Conservation (phyloP, 2,329 filamentous ascomycete genomes). For the Fusarium denticulatum region DNA sequence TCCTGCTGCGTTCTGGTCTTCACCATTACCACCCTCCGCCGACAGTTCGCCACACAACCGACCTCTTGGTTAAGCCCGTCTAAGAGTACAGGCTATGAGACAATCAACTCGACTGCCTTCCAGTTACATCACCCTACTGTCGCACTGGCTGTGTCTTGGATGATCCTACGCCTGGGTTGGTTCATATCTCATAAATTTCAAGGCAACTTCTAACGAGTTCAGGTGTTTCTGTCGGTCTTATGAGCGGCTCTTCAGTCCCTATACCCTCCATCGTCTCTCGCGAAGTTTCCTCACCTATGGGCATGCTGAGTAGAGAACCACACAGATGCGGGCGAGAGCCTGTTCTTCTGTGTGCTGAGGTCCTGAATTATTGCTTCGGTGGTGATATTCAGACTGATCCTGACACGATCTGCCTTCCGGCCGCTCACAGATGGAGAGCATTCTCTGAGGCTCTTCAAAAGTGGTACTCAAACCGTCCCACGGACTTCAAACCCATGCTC, state of each 20-base stretch:
- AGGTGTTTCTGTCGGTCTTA: constrained; percentile 45
- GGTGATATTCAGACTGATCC: constrained; percentile 18
- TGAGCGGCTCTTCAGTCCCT: constrained; percentile 40
- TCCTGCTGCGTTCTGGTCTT: constrained; percentile 21
- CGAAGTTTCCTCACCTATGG: constrained; percentile 30
- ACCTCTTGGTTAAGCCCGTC: constrained; percentile 36
- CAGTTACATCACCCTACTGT: constrained; percentile 27
- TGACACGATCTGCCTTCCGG: constrained; percentile 20
- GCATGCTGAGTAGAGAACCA: constrained; percentile 25
- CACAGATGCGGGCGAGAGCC: constrained; percentile 42
- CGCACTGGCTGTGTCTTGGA: constrained; percentile 35
- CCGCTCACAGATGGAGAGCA: constrained; percentile 44
- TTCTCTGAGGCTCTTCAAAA: constrained; percentile 46
- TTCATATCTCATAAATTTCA: neutral
- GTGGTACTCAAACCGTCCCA: constrained; percentile 48
- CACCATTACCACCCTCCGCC: constrained; percentile 20
- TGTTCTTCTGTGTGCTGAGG: constrained; percentile 47
- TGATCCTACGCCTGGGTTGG: constrained; percentile 45
- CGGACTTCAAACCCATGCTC: constrained; percentile 48
- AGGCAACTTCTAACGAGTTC: neutral
- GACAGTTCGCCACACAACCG: constrained; percentile 28
- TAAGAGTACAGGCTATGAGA: constrained; percentile 19
- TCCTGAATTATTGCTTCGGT: constrained; percentile 47
- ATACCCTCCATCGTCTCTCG: constrained; percentile 40
- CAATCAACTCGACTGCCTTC: constrained; percentile 21